phyloP scores from a whole-genome alignment of 176 grass and related monocot species.

The Musa troglodytarum region DNA sequence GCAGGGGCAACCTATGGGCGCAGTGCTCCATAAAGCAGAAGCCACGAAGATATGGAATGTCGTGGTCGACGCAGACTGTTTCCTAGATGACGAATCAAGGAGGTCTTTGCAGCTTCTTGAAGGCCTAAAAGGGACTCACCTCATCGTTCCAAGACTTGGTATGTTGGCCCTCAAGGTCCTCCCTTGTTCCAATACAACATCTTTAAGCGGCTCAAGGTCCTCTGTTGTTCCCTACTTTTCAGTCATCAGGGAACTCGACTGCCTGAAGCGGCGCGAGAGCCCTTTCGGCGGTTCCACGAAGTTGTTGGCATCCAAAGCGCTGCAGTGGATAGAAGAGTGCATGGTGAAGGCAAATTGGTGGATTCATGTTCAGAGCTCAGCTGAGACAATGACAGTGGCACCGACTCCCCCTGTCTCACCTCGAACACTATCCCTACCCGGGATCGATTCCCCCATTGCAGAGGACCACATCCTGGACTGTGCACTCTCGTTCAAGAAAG shows the following conservation, averaged over 20 bases:
- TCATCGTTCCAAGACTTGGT: constrained; percentile 78
- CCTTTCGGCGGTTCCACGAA: constrained; percentile 53
- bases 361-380: constrained; percentile 77
- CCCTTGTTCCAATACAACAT: neutral
- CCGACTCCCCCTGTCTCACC: constrained; percentile 91
- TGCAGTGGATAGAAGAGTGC: constrained; percentile 84
- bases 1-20: constrained; percentile 14
- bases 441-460: constrained; percentile 45
- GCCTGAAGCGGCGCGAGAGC: constrained; percentile 61
- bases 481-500: constrained; percentile 46
- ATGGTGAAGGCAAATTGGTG: constrained; percentile 67
- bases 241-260: constrained; percentile 88
- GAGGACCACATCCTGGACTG: constrained; percentile 73
- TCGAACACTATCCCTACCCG: constrained; percentile 27
- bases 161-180: constrained; percentile 1
- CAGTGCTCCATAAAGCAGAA: constrained; percentile 21
- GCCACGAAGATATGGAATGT: constrained; percentile 71
- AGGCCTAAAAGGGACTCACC: constrained; percentile 74
- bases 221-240: neutral
- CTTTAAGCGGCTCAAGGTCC: neutral
- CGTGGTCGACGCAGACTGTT: constrained; percentile 52
- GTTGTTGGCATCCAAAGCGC: constrained; percentile 36
- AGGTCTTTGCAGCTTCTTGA: constrained; percentile 59
- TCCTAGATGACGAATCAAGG: constrained; percentile 68
- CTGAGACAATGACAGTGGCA: constrained; percentile 46